phyloP scores from a whole-genome alignment of 352 stramenopile genomes.

The Globisporangium cystogenes region DNA sequence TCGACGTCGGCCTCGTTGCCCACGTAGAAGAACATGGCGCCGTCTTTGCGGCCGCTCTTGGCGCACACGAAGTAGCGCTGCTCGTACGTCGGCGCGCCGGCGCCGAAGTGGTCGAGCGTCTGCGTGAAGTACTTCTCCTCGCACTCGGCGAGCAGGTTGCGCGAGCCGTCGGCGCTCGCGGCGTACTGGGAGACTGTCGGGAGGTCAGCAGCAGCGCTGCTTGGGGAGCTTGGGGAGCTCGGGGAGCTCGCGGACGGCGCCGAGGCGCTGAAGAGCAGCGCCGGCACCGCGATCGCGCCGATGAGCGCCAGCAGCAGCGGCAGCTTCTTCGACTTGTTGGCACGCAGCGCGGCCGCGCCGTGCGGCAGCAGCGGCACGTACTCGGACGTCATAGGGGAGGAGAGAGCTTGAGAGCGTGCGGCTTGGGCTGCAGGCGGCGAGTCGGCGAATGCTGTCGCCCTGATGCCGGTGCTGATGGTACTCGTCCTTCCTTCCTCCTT shows the following conservation, averaged over 20 bases:
- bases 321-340: slow-evolving; percentile 13
- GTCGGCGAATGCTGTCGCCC: neutral
- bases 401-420: neutral
- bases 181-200: slow-evolving; percentile 12
- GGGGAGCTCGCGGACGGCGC: neutral
- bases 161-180: slow-evolving; percentile 32
- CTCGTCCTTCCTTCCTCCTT: no score
- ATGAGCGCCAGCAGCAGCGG: slow-evolving; percentile 29
- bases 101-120: slow-evolving; percentile 72
- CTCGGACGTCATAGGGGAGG: slow-evolving; percentile 9
- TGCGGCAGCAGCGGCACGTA: slow-evolving; percentile 24
- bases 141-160: slow-evolving; percentile 49
- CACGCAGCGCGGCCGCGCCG: slow-evolving; percentile 2
- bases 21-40: slow-evolving; percentile 91
- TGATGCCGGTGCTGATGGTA: neutral
- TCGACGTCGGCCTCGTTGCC: slow-evolving; percentile 95
- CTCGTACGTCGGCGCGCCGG: slow-evolving; percentile 53
- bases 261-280: slow-evolving; percentile 27
- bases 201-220: neutral
- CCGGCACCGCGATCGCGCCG: slow-evolving; percentile 20
- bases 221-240: neutral
- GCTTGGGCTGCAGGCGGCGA: neutral
- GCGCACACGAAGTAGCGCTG: slow-evolving; percentile 90
- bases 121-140: slow-evolving; percentile 71
- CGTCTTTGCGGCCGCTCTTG: slow-evolving; percentile 50